Evolutionary conservation across 345 rosid species (phyloP).

Genomic region (Populus simonii): DNA sequence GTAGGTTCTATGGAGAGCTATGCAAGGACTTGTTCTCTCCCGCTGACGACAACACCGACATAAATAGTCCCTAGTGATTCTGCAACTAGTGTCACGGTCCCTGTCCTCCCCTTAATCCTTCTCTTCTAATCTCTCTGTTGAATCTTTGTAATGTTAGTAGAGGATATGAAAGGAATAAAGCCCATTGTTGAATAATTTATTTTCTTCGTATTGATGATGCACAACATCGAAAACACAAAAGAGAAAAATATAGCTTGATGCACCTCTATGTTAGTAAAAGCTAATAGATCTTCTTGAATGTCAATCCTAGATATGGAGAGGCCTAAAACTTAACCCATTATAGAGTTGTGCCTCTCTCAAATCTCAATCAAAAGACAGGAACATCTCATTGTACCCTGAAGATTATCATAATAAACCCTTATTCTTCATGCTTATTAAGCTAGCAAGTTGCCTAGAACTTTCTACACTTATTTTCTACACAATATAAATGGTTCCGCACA

Average conservation of each 20-base stretch:
- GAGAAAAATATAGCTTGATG: not conserved
- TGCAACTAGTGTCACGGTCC: not conserved
- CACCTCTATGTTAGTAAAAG: not conserved
- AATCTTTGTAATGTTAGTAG: not conserved
- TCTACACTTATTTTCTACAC: not conserved
- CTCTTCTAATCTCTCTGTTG: not conserved
- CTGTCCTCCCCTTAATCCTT: not conserved
- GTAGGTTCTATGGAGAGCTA: constrained; percentile 78
- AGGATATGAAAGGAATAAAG: not conserved
- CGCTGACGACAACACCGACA: not conserved
- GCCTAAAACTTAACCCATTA: not conserved
- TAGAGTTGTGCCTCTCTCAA: not conserved
- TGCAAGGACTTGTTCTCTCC: constrained; percentile 58
- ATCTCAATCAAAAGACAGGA: not conserved
- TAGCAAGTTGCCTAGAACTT: not conserved
- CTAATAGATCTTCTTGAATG: not conserved
- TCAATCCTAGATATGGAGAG: not conserved
- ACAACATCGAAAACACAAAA: not conserved
- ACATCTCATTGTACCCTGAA: not conserved
- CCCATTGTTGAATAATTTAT: not conserved
- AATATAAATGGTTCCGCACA: not conserved
- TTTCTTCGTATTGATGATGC: not conserved
- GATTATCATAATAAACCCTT: too few relatives aligned
- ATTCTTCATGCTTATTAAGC: too few relatives aligned
- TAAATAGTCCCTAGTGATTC: not conserved